Base-by-base conservation (phyloP, 176 grass and related monocot species). In the Oryza longistaminata region DNA sequence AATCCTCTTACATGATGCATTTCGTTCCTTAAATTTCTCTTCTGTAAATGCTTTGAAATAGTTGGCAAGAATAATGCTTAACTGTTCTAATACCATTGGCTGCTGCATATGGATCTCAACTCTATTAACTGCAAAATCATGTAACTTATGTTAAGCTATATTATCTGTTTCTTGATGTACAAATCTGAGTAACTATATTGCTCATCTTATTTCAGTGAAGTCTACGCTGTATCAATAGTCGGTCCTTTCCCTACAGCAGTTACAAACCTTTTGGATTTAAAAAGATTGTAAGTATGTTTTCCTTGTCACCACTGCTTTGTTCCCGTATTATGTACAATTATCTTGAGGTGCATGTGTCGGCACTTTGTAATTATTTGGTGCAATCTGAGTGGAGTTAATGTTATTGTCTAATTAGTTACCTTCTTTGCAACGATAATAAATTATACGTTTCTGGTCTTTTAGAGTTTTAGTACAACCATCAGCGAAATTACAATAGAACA, bases 221-320 rank as follows among this genome's bases (percentile, higher is more conserved):
- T 99, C 26, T 99, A 99, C 77, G 97, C 92, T 45, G 93, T 96
- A 58, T 99, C 97, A 68, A 99, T 99, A 73, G 93, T 99, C 81
- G 97, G 97, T 42, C 91, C 90, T 69, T 96, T 99, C 70, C 96
- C 96, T 39, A 91, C 93, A 76, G 96, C 96, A 82, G 97, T 99
- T 66, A 99, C 97, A 42, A 99, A 99, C 74, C 90, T 99, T 52
- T 79, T 99, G 86, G 97, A 99, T 89, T 83, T 99, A 62, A 99
- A 73, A 81, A 99, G 71, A 90, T 79, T 99, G 97, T 94, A 89
- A 99, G 93, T 82, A 68, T 66, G 48, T 42, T 87, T 81, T 45
- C 44, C 60, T 86, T 80, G 17, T 42, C 35, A 15, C 49, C 39
- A 1, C 44, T 78, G 2, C 46, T 73, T 81, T 80, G 48, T 45